Conservation (phyloP, 192 early-diverging fungal genomes). For the Gonapodya sp. region DNA sequence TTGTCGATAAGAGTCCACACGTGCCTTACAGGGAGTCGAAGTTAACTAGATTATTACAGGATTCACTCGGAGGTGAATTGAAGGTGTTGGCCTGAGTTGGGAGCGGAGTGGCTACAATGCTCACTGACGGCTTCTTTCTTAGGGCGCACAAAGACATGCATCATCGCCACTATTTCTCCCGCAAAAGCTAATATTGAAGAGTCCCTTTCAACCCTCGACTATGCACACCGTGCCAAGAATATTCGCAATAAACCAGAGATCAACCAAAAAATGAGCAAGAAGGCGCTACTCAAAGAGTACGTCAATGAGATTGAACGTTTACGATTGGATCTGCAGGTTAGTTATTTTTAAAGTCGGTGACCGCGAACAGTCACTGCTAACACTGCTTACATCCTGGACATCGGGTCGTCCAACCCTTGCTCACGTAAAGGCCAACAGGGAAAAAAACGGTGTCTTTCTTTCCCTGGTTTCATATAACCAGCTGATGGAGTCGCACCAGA, state of each 20-base stretch:
- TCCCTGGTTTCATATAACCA: conserved; percentile 29
- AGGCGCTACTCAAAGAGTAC: conserved; percentile 73
- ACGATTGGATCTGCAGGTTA: conserved; percentile 60
- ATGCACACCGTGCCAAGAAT: conserved; percentile 67
- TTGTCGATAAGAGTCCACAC: conserved; percentile 47
- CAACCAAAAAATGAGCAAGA: conserved; percentile 71
- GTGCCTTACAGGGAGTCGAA: conserved; percentile 79
- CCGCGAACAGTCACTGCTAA: background rate
- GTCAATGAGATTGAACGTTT: conserved; percentile 69
- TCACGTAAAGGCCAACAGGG: conserved; percentile 49
- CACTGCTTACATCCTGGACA: background rate
- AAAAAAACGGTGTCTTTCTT: conserved; percentile 76
- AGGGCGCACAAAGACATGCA: conserved; percentile 86
- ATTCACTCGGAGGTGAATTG: conserved; percentile 57
- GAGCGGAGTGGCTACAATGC: background rate
- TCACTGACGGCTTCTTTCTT: background rate
- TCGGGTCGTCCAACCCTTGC: background rate
- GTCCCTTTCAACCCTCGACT: conserved; percentile 65
- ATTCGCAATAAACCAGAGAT: conserved; percentile 67
- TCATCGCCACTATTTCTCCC: conserved; percentile 88
- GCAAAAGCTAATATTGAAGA: conserved; percentile 57
- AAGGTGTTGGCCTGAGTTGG: too few species aligned
- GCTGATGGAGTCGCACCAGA: conserved; percentile 6
- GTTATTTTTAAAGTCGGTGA: conserved; percentile 11
- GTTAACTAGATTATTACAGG: conserved; percentile 79